phyloP scores from a whole-genome alignment of 2,329 filamentous ascomycete genomes.

The Lachnellula occidentalis region DNA sequence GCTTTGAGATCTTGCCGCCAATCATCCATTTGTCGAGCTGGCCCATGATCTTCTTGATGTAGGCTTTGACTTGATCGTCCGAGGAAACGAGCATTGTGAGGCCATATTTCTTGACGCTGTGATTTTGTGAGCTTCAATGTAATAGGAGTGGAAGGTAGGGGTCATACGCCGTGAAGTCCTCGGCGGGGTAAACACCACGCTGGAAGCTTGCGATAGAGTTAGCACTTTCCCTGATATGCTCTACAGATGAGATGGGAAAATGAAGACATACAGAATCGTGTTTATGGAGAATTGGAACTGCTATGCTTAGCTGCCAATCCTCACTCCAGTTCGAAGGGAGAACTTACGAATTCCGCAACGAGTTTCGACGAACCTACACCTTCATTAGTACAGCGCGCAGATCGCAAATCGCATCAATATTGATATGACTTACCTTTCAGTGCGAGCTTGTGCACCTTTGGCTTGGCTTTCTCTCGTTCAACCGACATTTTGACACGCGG shows the following conservation, averaged over 20 bases:
- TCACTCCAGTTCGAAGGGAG: not conserved
- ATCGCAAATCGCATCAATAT: not conserved
- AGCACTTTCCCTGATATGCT: not conserved
- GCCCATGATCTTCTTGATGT: slow-evolving; percentile 99
- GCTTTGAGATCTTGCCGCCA: slow-evolving; percentile 91
- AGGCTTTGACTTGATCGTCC: slow-evolving; percentile 97
- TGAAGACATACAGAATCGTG: slow-evolving; percentile 69
- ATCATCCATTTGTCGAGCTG: slow-evolving; percentile 98
- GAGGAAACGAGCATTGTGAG: slow-evolving; percentile 78
- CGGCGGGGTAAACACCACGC: slow-evolving; percentile 78
- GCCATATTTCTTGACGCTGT: slow-evolving; percentile 96
- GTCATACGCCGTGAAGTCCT: slow-evolving; percentile 86
- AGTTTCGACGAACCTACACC: slow-evolving; percentile 66
- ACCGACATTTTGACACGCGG: slow-evolving; percentile 23
- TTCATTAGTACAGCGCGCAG: slow-evolving; percentile 26
- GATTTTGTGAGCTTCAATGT: slow-evolving; percentile 7
- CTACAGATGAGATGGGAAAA: not conserved
- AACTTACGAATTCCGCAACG: slow-evolving; percentile 87
- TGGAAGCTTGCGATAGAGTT: slow-evolving; percentile 65
- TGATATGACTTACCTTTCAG: slow-evolving; percentile 62
- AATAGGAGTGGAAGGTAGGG: slow-evolving; percentile 12
- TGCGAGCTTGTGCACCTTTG: slow-evolving; percentile 91
- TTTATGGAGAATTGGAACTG: slow-evolving; percentile 98
- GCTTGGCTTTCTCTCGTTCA: slow-evolving; percentile 56
- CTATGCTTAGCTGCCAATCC: slow-evolving; percentile 11